Base-by-base conservation (phyloP, 257 asterid species). In the Anisodus acutangulus region DNA sequence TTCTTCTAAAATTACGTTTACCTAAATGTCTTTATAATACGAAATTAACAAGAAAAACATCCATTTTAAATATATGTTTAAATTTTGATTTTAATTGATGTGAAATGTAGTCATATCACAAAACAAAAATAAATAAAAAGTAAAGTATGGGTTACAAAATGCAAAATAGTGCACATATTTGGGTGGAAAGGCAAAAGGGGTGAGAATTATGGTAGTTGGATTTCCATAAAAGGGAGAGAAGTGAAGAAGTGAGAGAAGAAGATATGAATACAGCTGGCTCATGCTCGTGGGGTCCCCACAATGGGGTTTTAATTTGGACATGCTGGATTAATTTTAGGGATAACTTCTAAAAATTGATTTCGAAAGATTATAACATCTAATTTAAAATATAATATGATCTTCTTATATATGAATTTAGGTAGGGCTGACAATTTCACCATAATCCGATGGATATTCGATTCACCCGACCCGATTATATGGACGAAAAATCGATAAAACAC, bases 241-340 rank as follows among this genome's bases (percentile, higher is more conserved):
- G 39, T 19, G 35, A 47, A 10, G 22, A 47, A 47, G 60, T 19
- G 80, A 19, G 80, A 72, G 43, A 10, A 19, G 19, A 19, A 47
- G 54, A 26, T 47, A 74, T 12, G 80, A 74, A 19, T 19, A 74
- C 60, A 74, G 59, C 80, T 74, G 60, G 35, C 60, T 19, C 19
- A 47, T 74, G 8, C 60, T n/a, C 1, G 43, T 19, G 43, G 19
- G 80, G 80, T 71, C 58, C 58, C 4, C 26, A 9, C 16, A 16
- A 16, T 17, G 9, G 22, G 16, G 31, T 45, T 54, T 72, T 47
- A 47, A 47, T 47, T 0, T 19, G 80, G 60, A 74, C 80, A 72
- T 74, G 43, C 12, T 12, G 16, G 12, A 74, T 72, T 3, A 19
- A 72, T 67, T 13, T 67, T 13, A 37, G 22, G 12, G 53, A 69